phyloP scores from a whole-genome alignment of 2,329 filamentous ascomycete species.

The Rhynchosporium secalis region DNA sequence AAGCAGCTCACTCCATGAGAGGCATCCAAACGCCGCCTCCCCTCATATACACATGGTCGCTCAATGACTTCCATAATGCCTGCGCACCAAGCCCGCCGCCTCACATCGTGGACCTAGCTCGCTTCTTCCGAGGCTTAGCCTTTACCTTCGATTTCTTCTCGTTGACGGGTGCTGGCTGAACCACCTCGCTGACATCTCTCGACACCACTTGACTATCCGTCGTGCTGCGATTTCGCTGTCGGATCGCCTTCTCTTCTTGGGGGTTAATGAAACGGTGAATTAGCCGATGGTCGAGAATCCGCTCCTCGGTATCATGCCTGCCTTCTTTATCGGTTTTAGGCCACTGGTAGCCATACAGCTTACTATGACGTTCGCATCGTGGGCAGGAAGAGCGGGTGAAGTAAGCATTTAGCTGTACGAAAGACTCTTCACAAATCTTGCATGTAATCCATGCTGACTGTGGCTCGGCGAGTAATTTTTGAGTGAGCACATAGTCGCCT shows the following conservation, averaged over 20 bases:
- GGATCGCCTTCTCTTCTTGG: conserved; percentile 56
- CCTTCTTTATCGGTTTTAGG: conserved; percentile 88
- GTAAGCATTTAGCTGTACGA: conserved; percentile 88
- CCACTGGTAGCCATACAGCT: conserved; percentile 93
- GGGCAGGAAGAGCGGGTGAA: conserved; percentile 83
- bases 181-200: conserved; percentile 30
- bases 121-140: conserved; percentile 13
- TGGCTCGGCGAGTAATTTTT: conserved; percentile 71
- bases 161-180: conserved; percentile 2
- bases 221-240: conserved; percentile 29
- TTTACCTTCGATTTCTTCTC: conserved; percentile 15
- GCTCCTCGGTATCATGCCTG: conserved; percentile 67
- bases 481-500: conserved; percentile 82
- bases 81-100: background rate
- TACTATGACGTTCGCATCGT: conserved; percentile 91
- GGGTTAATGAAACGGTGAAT: conserved; percentile 80
- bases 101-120: conserved; percentile 21
- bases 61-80: conserved; percentile 4
- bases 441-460: conserved; percentile 86
- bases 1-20: background rate
- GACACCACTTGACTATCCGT: conserved; percentile 31
- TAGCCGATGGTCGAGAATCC: conserved; percentile 75
- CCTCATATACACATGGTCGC: conserved; percentile 16
- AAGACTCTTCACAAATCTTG: conserved; percentile 76
- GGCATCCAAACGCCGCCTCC: conserved; percentile 3